Conservation (phyloP, 2,329 filamentous ascomycete species). For the Penicillium olsonii region DNA sequence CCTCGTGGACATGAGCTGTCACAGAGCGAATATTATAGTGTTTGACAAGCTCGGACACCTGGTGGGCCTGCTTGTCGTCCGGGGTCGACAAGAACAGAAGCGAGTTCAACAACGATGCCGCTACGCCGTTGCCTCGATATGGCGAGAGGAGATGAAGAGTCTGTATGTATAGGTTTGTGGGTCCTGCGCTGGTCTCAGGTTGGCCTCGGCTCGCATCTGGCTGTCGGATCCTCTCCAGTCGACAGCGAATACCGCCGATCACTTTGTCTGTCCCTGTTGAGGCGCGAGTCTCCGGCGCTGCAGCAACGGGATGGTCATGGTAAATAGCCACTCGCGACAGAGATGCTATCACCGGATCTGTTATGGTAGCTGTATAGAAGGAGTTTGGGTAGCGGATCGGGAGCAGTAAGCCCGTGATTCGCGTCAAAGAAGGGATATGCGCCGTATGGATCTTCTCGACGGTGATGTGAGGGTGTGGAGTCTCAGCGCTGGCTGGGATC, state of each 20-base stretch:
- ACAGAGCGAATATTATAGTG: conserved; percentile 55
- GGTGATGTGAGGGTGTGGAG: conserved; percentile 52
- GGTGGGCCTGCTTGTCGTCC: conserved; percentile 11
- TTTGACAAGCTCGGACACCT: conserved; percentile 42
- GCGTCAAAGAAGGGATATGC: conserved; percentile 58
- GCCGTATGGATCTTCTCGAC: conserved; percentile 55
- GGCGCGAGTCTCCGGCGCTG: conserved; percentile 20
- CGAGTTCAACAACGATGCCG: conserved; percentile 54
- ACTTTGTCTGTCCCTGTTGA: conserved; percentile 43
- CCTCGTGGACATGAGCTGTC: conserved; percentile 66
- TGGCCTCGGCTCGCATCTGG: conserved; percentile 9
- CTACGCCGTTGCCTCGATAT: conserved; percentile 60
- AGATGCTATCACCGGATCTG: conserved; percentile 53
- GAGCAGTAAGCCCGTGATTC: conserved; percentile 59
- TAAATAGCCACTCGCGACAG: conserved; percentile 63
- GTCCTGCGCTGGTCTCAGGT: conserved; percentile 13
- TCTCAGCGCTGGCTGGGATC: conserved; percentile 29
- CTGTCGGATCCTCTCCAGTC: conserved; percentile 41
- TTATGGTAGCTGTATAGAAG: conserved; percentile 63
- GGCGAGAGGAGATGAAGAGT: conserved; percentile 62
- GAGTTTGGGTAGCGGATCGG: conserved; percentile 62
- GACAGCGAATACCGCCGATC: conserved; percentile 52
- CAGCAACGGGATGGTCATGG: conserved; percentile 47
- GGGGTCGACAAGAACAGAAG: conserved; percentile 33
- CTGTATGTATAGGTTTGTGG: conserved; percentile 60